Percentiles rank a stretch among this genome's conserved stretches.
Conservation (phyloP, 2,329 filamentous ascomycete species). For the Verticillium zaregamsianum region DNA sequence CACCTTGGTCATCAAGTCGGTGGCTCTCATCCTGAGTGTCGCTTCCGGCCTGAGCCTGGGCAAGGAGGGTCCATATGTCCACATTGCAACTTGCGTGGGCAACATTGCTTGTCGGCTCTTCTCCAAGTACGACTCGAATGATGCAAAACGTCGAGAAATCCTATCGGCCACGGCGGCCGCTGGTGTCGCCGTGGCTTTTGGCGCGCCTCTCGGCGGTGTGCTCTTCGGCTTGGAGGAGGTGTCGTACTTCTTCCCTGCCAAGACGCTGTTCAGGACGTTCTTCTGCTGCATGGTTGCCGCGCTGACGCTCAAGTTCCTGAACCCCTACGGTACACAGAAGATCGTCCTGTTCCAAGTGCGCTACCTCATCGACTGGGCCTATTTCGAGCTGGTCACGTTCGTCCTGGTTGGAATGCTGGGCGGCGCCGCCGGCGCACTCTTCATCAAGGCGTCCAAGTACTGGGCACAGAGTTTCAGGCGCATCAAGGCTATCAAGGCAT, state of each 20-base stretch:
- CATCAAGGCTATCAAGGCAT: slow-evolving; percentile 72
- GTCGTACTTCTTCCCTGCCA: slow-evolving; percentile 94
- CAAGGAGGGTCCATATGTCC: slow-evolving; percentile 95
- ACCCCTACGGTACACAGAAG: slow-evolving; percentile 93
- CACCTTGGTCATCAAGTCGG: slow-evolving; percentile 80
- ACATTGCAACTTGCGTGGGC: slow-evolving; percentile 91
- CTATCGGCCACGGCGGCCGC: slow-evolving; percentile 90
- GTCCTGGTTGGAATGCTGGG: slow-evolving; percentile 82
- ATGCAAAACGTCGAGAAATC: slow-evolving; percentile 89
- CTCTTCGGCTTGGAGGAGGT: slow-evolving; percentile 95
- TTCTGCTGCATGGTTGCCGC: slow-evolving; percentile 96
- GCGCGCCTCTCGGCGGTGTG: slow-evolving; percentile 80
- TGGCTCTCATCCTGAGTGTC: slow-evolving; percentile 81
- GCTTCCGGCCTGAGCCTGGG: slow-evolving; percentile 90
- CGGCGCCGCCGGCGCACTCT: slow-evolving; percentile 79
- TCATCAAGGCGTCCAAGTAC: slow-evolving; percentile 89
- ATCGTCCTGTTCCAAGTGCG: slow-evolving; percentile 95
- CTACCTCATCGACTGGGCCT: slow-evolving; percentile 86
- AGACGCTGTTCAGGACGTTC: slow-evolving; percentile 95
- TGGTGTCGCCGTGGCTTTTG: slow-evolving; percentile 91
- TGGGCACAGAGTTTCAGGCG: slow-evolving; percentile 90
- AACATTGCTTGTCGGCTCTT: slow-evolving; percentile 96
- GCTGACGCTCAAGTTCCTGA: slow-evolving; percentile 86
- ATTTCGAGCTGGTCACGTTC: slow-evolving; percentile 85
- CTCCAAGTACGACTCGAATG: slow-evolving; percentile 87